Evolutionary conservation across 352 stramenopile genomes (phyloP).

Genomic region (Phytophthora pini): DNA sequence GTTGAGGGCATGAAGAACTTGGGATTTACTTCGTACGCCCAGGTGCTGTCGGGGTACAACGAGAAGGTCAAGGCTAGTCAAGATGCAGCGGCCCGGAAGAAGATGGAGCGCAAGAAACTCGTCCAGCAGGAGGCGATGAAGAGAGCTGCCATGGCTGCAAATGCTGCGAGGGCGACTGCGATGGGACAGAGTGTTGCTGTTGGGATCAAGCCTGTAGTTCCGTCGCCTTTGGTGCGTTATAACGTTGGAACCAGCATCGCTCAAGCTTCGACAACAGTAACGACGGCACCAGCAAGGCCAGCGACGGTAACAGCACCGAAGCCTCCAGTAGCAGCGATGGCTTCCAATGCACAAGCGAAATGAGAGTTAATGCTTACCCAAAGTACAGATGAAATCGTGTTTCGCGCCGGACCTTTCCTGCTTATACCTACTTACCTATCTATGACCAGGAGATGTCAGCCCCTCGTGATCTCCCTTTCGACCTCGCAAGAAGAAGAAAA

Average conservation of each 20-base stretch:
- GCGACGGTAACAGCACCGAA: background rate
- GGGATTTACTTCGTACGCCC: conserved; percentile 71
- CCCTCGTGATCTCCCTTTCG: conserved; percentile 8
- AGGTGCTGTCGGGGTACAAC: conserved; percentile 67
- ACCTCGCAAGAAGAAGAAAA: conserved; percentile 22
- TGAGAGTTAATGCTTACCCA: conserved; percentile 6
- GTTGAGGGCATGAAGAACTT: conserved; percentile 75
- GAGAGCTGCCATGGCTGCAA: conserved; percentile 27
- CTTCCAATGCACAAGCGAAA: conserved; percentile 8
- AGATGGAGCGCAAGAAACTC: conserved; percentile 65
- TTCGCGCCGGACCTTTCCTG: conserved; percentile 24
- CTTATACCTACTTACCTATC: conserved; percentile 35
- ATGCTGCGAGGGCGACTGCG: conserved; percentile 17
- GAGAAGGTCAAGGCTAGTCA: conserved; percentile 73
- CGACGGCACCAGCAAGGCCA: conserved; percentile 6
- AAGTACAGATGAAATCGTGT: conserved; percentile 19
- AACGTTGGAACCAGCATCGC: conserved; percentile 8
- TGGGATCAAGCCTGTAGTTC: conserved; percentile 3
- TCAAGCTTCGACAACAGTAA: background rate
- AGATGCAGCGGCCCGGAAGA: conserved; percentile 62
- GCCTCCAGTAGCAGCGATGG: background rate
- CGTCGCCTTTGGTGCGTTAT: conserved; percentile 2
- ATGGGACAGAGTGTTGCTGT: conserved; percentile 3
- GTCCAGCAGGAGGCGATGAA: conserved; percentile 44
- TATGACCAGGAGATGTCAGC: conserved; percentile 28